Evolutionary conservation across 345 rosid genomes (phyloP).

Genomic region (Balakata baccata): DNA sequence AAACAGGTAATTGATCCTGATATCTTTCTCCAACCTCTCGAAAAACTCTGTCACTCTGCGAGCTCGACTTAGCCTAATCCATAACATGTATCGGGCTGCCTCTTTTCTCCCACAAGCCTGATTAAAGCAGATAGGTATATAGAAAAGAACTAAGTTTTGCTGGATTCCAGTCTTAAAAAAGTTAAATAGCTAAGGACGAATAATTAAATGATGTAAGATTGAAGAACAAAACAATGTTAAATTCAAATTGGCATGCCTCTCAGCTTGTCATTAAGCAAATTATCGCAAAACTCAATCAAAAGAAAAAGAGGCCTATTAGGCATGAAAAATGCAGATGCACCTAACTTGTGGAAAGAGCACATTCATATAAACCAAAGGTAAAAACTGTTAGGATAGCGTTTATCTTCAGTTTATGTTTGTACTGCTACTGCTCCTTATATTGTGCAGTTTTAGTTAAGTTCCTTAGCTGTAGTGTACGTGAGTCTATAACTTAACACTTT

Average conservation of each 20-base stretch:
- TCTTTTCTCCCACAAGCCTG: constrained; percentile 66
- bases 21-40: constrained; percentile 76
- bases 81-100: constrained; percentile 62
- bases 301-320: not conserved
- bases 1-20: constrained; percentile 73
- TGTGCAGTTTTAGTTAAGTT: too few species aligned
- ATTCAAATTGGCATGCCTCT: too few species aligned
- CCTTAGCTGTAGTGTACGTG: too few species aligned
- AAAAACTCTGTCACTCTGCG: constrained; percentile 55
- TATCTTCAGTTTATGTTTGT: too few species aligned
- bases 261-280: not conserved
- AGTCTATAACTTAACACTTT: too few species aligned
- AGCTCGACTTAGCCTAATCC: constrained; percentile 72
- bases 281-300: not conserved
- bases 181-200: not conserved
- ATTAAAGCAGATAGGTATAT: not conserved
- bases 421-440: too few species aligned
- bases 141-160: not conserved
- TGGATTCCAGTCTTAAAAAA: not conserved
- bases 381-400: too few species aligned
- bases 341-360: too few species aligned
- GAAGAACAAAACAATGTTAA: too few species aligned
- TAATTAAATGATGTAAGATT: not conserved
- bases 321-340: not conserved
- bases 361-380: too few species aligned